These are phyloP conservation scores for Xylaria sp. DNA, from an alignment of 2,329 filamentous ascomycete species.

Conservation along the genomic window DNA sequence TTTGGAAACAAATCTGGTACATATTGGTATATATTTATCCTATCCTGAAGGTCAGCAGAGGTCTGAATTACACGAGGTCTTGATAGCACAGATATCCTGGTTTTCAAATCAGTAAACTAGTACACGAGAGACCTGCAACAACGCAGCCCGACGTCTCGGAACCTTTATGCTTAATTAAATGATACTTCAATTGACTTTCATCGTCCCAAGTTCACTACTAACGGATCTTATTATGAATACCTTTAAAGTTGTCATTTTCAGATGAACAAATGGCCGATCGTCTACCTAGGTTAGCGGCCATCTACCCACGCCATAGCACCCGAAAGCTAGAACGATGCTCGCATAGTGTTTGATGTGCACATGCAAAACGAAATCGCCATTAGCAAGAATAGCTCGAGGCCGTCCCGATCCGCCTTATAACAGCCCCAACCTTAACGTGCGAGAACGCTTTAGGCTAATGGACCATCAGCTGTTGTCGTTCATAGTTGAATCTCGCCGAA, in stretches of 20 bases:
- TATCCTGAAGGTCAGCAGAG: background rate
- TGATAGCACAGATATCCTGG: background rate
- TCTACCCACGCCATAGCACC: background rate
- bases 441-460: slow-evolving; percentile 30
- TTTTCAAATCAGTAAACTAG: background rate
- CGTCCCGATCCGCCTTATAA: slow-evolving; percentile 8
- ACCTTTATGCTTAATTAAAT: slow-evolving; percentile 11
- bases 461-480: background rate
- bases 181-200: background rate
- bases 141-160: background rate
- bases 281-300: background rate
- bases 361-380: slow-evolving; percentile 25
- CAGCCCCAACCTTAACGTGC: background rate
- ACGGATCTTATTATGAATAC: background rate
- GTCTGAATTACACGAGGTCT: background rate
- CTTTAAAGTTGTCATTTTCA: background rate
- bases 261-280: background rate
- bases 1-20: background rate
- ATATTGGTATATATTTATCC: background rate
- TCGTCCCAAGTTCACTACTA: background rate
- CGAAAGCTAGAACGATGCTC: background rate
- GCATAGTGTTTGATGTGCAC: slow-evolving; percentile 27
- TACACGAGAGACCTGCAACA: background rate
- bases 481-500: background rate
- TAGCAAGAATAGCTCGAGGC: slow-evolving; percentile 27